Base-by-base conservation (phyloP, 1,284 basidiomycete species). In the Pascua guehoae region DNA sequence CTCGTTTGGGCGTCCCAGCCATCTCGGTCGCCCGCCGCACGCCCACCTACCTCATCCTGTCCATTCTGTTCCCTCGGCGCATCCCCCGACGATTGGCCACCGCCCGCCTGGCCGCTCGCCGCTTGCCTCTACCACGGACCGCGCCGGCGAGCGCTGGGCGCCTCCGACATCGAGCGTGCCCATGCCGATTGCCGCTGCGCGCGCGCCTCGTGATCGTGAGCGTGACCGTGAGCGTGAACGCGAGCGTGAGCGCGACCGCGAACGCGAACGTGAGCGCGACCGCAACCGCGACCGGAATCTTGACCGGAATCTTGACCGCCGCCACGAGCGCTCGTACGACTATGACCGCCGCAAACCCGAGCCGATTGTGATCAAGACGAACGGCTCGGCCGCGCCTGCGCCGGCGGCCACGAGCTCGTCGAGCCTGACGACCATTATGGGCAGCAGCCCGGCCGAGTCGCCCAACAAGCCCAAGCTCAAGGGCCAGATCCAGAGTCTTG, bases 391-490 rank as follows among this genome's bases (percentile, higher is more conserved):
- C 39, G 12, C 39, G n/a, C 38, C n/a, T 18, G 44, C 10, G 4
- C 15, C 46, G 15, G 15, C 39, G 15, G 14, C 18, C n/a, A 12
- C 45, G 15, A 32, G 18, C 12, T 2, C 46, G 15, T 44, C 38
- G 49, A 49, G 41, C n/a, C 17, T 41, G n/a, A 41, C 18, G 15
- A 41, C 44, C 1, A 32, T 18, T 15, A 49, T 24, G n/a, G 17
- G 32, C 32, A 14, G 12, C 32, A 17, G 51, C 38, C 49, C 50
- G 17, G 41, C 39, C 49, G 49, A 47, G 40, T 61, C 66, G 39
- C 72, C 71, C 8, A 69, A 72, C 57, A 70, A 70, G 51, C 71
- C 74, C 15, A 76, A 76, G 60, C 57, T 73, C 54, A 73, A 75
- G 60, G 71, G 72, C n/a, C 75, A 77, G 59, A 75, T 75, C 14